Percentiles rank a stretch among this genome's conserved stretches.
Conservation (phyloP, 2,329 filamentous ascomycete genomes). For the Hymenoscyphus scutula region DNA sequence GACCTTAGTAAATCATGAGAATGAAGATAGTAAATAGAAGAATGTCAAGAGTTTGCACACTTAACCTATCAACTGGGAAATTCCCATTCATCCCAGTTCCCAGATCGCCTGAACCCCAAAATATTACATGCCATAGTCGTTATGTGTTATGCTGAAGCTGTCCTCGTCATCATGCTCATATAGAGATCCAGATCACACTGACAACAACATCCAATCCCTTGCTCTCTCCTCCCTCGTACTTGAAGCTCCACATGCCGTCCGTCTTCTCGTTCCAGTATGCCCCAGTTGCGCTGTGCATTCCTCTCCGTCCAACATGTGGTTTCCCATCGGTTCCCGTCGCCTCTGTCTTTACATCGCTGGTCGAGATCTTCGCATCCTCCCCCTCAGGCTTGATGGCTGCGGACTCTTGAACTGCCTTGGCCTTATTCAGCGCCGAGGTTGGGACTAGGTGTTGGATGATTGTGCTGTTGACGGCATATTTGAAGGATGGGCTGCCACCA, state of each 20-base stretch:
- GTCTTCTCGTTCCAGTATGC: conserved; percentile 91
- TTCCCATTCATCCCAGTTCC: conserved; percentile 13
- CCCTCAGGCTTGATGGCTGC: conserved; percentile 39
- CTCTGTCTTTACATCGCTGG: conserved; percentile 47
- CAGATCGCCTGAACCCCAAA: conserved; percentile 5
- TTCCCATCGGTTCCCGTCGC: conserved; percentile 58
- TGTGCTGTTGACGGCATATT: conserved; percentile 96
- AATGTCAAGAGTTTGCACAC: conserved; percentile 18
- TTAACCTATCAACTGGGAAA: conserved; percentile 19
- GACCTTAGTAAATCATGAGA: conserved; percentile 18
- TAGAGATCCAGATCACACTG: conserved; percentile 71
- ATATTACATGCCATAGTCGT: conserved; percentile 17
- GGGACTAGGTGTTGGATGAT: conserved; percentile 91
- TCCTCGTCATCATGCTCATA: conserved; percentile 20
- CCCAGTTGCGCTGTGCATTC: conserved; percentile 84
- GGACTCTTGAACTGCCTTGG: conserved; percentile 44
- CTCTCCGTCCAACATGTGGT: conserved; percentile 76
- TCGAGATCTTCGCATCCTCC: conserved; percentile 50
- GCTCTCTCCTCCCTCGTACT: conserved; percentile 68
- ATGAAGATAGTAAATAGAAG: conserved; percentile 10
- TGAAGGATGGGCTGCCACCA: conserved; percentile 65
- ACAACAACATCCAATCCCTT: conserved; percentile 70
- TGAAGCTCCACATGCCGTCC: conserved; percentile 87
- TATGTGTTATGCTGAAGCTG: conserved; percentile 5
- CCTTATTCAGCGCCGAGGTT: conserved; percentile 61